Evolutionary conservation across 2,329 filamentous ascomycete genomes (phyloP), one percentile per base, ranked within the genome.

Genomic region (Fusarium napiforme): DNA sequence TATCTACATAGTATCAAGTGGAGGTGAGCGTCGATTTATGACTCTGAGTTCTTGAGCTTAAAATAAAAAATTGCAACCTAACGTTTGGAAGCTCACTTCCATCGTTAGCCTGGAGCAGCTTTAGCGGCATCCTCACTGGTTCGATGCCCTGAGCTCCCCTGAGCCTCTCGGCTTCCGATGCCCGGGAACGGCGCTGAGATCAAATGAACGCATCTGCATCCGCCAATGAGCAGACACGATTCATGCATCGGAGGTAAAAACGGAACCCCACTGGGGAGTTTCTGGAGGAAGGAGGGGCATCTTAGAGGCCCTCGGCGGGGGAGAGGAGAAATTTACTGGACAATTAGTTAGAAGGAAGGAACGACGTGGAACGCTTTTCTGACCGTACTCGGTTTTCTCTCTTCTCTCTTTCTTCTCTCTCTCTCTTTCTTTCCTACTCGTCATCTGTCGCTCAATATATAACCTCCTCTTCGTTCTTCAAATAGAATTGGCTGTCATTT

Each of bases 101-200:
- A 36, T 36, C 34, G 23, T 52, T 46, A 60, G 58, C 32, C 36
- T 19, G 34, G 60, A 52, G 32, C 52, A 23, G 32, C 57, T 43
- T 57, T 52, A 74, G 64, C 46, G 47, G 43, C 47, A 56, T 47
- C 56, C 53, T 67, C 63, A 60, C 68, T 72, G 46, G 37, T 40
- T 66, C 61, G 26, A 59, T 36, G 55, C 52, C 50, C 70, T 71
- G 67, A 67, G 56, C 58, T 66, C 56, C 59, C 46, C 49, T 60
- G 49, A 60, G 40, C 37, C 47, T 67, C 67, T 74, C 75, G 76
- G 71, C 67, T 40, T 77, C 75, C 76, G 76, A 73, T 59, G 67
- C 73, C 76, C 76, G 75, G 76, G 68, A 76, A 69, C 76, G 74
- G 72, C 68, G 72, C 63, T 73, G 70, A 49, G 53, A 56, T 68